A percentile compares a stretch with the other conserved stretches of the same genome.
Evolutionary conservation across 75 land plant genomes (phyloP).

Genomic region (Chamaecyparis obtusa): DNA sequence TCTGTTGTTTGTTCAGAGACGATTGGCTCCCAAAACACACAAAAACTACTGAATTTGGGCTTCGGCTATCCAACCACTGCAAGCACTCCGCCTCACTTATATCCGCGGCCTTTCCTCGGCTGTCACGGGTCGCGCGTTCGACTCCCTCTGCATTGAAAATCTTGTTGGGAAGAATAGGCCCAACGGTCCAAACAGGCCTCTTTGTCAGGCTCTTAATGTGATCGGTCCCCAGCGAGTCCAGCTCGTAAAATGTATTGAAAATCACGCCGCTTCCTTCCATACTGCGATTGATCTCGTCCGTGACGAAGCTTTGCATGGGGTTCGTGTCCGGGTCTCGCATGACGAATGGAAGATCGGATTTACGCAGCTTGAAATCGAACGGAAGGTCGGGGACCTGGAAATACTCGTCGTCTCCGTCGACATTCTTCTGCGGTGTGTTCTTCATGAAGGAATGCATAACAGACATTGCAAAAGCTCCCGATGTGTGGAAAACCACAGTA

Average conservation of each 20-base stretch:
- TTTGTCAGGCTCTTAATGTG: not conserved
- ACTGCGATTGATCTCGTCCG: not conserved
- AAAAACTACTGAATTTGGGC: conserved; percentile 14
- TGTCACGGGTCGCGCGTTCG: not conserved
- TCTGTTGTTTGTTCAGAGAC: conserved; percentile 14
- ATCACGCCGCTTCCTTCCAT: not conserved
- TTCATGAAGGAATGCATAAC: not conserved
- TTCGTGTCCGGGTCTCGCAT: not conserved
- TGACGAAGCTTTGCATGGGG: not conserved
- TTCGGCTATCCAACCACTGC: conserved; percentile 17
- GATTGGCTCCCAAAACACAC: conserved; percentile 29
- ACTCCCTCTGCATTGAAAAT: not conserved
- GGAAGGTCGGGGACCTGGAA: not conserved
- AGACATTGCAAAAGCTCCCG: not conserved
- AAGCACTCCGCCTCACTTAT: conserved; percentile 8
- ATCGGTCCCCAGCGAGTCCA: not conserved
- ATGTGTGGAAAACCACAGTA: not conserved
- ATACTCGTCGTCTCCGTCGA: not conserved
- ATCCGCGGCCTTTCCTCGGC: not conserved
- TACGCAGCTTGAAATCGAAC: not conserved
- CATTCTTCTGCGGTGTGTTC: not conserved
- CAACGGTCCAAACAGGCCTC: not conserved
- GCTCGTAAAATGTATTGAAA: not conserved
- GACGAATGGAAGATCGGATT: not conserved
- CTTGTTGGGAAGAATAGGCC: not conserved